Evolutionary conservation across 1,284 basidiomycete species (phyloP), one percentile per base, ranked within the genome.

Genomic region (Tilletia walkeri): DNA sequence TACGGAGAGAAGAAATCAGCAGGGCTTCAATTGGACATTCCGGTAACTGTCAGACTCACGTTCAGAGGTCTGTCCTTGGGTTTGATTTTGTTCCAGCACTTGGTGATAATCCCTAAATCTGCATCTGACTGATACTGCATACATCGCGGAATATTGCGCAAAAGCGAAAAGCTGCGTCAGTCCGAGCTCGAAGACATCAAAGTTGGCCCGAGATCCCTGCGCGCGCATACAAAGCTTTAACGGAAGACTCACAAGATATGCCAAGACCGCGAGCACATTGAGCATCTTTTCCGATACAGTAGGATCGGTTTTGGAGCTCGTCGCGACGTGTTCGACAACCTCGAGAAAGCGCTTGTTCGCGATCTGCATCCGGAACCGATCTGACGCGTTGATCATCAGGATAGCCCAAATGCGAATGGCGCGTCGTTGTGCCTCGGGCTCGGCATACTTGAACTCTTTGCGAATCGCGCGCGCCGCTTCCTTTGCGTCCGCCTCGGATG

Each of bases 401-500:
- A 82, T 70, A 18, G 75, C 80, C 80, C 77, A 76, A 7, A 80
- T 59, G 16, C 77, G 67, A 1, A 76, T 74, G 4, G 80, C 80
- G 7, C 80, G 71, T 24, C 73, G 68, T 24, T 76, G 75, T 4
- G 76, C 67, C 18, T 78, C 73, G 12, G 72, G 70, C 0, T 68
- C 48, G 20, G 72, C 77, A 39, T 75, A 71, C 61, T 80, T 78
- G 75, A 82, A 73, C 72, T 82, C 80, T 56, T 80, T 82, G 34
- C 78, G 68, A 12, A 82, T 67, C 0, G 78, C 70, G 3, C 74
- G 70, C 9, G 78, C 75, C n/a, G 79, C 80, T 61, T 82, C 80
- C 53, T 79, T 81, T 54, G 74, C 72, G 4, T 78, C 75, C 4
- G 73, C 74, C 16, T 78, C 77, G 16, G 79, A 80, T 5, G 72